Percentiles rank a stretch among this genome's conserved stretches.
Evolutionary conservation across 2,329 filamentous ascomycete genomes (phyloP).

Genomic region (Cytospora leucostoma): DNA sequence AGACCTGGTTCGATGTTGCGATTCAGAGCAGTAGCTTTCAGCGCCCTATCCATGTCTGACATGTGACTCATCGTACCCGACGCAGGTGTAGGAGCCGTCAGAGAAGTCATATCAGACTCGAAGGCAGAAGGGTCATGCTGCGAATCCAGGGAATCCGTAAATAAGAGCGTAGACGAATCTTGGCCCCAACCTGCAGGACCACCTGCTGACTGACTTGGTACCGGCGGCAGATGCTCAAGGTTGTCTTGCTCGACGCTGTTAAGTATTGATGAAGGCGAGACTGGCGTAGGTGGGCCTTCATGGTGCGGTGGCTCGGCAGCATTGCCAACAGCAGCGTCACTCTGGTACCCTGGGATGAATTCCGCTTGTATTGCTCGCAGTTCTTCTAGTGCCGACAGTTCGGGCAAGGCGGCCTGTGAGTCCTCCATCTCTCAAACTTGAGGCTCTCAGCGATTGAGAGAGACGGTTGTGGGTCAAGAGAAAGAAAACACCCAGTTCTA

Average conservation of each 20-base stretch:
- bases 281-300: slow-evolving; percentile 20
- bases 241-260: slow-evolving; percentile 25
- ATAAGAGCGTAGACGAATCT: slow-evolving; percentile 9
- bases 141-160: slow-evolving; percentile 1
- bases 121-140: slow-evolving; percentile 17
- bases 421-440: slow-evolving; percentile 14
- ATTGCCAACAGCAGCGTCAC: background rate
- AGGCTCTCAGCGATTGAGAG: background rate
- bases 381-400: slow-evolving; percentile 16
- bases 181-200: slow-evolving; percentile 18
- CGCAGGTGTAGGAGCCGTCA: slow-evolving; percentile 13
- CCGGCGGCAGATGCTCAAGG: slow-evolving; percentile 8
- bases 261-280: slow-evolving; percentile 25
- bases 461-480: too few relatives aligned
- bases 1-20: slow-evolving; percentile 5
- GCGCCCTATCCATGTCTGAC: slow-evolving; percentile 7
- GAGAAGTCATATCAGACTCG: slow-evolving; percentile 14
- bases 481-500: too few relatives aligned
- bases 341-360: slow-evolving; percentile 16
- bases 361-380: slow-evolving; percentile 21
- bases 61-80: slow-evolving; percentile 11
- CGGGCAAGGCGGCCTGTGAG: slow-evolving; percentile 8
- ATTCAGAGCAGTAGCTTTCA: slow-evolving; percentile 10
- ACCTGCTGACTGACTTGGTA: background rate
- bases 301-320: background rate